Evolutionary conservation across 2,329 filamentous ascomycete species (phyloP).

Genomic region (Aureobasidium mangrovei): DNA sequence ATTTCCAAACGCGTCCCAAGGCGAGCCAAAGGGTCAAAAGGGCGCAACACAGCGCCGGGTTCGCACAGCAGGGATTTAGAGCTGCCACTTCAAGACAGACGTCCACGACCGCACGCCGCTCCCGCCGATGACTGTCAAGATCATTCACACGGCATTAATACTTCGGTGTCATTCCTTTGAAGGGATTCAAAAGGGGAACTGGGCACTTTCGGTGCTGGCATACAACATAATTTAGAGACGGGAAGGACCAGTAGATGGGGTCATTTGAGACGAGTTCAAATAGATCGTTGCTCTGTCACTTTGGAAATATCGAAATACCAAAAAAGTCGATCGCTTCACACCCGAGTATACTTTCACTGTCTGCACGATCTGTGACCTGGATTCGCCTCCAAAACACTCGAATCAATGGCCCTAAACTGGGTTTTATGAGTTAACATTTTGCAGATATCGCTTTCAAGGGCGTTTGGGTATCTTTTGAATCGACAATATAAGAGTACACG

Average conservation of each 20-base stretch:
- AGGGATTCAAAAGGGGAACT: not conserved
- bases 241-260: not conserved
- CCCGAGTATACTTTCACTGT: not conserved
- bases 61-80: not conserved
- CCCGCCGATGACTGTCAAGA: not conserved
- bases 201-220: not conserved
- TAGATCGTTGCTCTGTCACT: conserved; percentile 8
- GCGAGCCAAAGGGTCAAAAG: not conserved
- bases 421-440: not conserved
- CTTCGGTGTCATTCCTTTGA: not conserved
- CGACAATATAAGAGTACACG: not conserved
- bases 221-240: conserved; percentile 9
- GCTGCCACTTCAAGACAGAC: not conserved
- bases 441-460: not conserved
- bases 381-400: too few relatives aligned
- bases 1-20: not conserved
- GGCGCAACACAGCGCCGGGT: not conserved
- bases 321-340: not conserved
- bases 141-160: not conserved
- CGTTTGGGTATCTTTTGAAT: conserved; percentile 10
- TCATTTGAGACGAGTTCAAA: not conserved
- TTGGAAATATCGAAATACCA: conserved; percentile 4
- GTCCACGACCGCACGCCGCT: conserved; percentile 3
- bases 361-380: not conserved
- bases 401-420: not conserved